Base-by-base conservation (phyloP, 306 rosid species). In the Medicago arabica region DNA sequence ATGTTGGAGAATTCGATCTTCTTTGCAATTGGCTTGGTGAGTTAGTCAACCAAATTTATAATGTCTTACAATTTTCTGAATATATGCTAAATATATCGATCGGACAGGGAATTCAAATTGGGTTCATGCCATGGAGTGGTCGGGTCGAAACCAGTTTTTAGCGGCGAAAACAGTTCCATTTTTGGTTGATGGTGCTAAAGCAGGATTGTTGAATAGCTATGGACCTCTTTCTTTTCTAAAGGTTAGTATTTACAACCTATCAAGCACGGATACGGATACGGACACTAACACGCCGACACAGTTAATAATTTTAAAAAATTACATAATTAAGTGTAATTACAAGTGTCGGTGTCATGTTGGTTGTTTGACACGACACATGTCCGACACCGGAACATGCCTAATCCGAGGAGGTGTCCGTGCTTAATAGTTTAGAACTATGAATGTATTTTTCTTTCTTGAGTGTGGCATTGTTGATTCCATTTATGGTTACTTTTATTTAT, bases 1-100 rank as follows among this genome's bases (percentile, higher is more conserved):
- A 95, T 75, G 98, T 91, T 0, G 98, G 98, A 7, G 98, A 95
- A 75, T 78, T 83, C n/a, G 98, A 95, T 85, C 91, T 95, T 18
- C 86, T 92, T 9, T 90, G 97, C 88, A 95, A 95, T 66, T 95
- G 98, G 98, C 90, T 95, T 4, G 97, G 98, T 92, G 72, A 85
- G 87, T 69, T 3, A 11, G 18, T 31, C 28, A 5, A 50, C 21
- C 1, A 50, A 15, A 50, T 50, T 50, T 50, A 50, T 6, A 50
- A n/a, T 50, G 57, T 15, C 17, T 47, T 47, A 1, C 17, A 47
- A 47, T 47, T 47, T 14, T 1, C 3, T 23, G 28, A 47, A 14
- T 47, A 12, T 47, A 50, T 50, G 2, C 6, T 15, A 1, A 21
- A 21, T 21, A 21, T 55, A 67, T 67, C 13, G n/a, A 44, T 86